phyloP scores from a whole-genome alignment of 169 alveolate genomes.

The Plasmodium knowlesi region DNA sequence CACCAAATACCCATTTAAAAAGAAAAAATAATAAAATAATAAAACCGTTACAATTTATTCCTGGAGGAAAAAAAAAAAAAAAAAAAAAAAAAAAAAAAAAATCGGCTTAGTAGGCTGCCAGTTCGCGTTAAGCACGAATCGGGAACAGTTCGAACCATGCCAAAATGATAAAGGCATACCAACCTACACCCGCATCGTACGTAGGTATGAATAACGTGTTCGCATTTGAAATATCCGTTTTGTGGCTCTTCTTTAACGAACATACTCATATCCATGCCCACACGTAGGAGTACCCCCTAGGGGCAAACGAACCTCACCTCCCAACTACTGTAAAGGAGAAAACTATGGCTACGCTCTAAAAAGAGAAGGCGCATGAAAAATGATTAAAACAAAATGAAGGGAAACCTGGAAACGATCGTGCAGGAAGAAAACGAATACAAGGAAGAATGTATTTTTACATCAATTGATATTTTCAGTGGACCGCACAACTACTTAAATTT shows the following conservation, averaged over 20 bases:
- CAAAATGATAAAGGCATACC: neutral
- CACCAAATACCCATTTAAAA: neutral
- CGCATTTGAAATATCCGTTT: neutral
- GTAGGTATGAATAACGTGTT: neutral
- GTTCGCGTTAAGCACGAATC: neutral
- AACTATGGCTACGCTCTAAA: neutral
- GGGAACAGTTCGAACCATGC: neutral
- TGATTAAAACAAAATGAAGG: constrained; percentile 23
- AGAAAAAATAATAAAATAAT: neutral
- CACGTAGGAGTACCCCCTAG: neutral
- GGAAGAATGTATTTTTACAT: constrained; percentile 74
- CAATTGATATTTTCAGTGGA: constrained; percentile 75
- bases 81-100: no score
- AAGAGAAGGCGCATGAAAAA: neutral
- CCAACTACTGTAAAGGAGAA: constrained; percentile 2
- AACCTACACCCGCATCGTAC: neutral
- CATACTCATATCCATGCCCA: neutral
- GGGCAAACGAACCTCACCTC: neutral
- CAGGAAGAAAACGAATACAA: constrained; percentile 57
- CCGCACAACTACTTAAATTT: constrained; percentile 50
- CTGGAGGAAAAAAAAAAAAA: no score
- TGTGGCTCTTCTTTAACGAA: neutral
- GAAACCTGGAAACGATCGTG: neutral
- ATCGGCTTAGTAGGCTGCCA: neutral
- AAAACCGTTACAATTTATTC: neutral